Evolutionary conservation across 345 rosid species (phyloP).

Genomic region (Populus ilicifolia): DNA sequence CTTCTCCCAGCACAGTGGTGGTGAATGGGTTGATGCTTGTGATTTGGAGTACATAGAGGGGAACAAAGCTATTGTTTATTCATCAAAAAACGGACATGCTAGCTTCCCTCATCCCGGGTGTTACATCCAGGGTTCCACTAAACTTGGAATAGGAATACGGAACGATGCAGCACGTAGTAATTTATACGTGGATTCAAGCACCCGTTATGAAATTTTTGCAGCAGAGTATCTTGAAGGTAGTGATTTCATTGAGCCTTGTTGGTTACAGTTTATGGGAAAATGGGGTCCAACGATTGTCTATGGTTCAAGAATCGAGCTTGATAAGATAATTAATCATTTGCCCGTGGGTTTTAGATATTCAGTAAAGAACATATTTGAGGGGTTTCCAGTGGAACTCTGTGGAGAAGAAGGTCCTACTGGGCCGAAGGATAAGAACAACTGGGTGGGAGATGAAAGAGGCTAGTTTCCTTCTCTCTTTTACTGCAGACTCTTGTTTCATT

Average conservation of each 20-base stretch:
- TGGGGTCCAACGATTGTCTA: constrained; percentile 77
- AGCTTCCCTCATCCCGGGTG: constrained; percentile 64
- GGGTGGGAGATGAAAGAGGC: constrained; percentile 85
- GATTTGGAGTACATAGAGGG: constrained; percentile 62
- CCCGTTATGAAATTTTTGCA: constrained; percentile 54
- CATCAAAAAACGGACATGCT: constrained; percentile 74
- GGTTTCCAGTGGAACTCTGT: constrained; percentile 59
- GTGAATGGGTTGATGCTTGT: constrained; percentile 67
- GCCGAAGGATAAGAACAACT: constrained; percentile 88
- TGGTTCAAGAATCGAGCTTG: constrained; percentile 53
- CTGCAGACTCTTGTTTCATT: background rate
- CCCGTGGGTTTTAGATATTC: constrained; percentile 42
- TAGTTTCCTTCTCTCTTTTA: constrained; percentile 6
- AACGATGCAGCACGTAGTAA: constrained; percentile 61
- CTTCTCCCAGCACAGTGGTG: constrained; percentile 92
- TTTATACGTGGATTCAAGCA: constrained; percentile 55
- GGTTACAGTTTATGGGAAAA: constrained; percentile 84
- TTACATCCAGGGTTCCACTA: constrained; percentile 63
- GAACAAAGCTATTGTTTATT: constrained; percentile 63
- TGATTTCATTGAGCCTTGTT: constrained; percentile 50
- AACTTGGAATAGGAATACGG: constrained; percentile 65
- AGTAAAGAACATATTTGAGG: constrained; percentile 28
- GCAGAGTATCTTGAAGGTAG: constrained; percentile 66
- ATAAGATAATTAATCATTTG: constrained; percentile 43
- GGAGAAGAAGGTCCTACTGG: constrained; percentile 93